These are phyloP conservation scores for Podaxis sp. DNA, from an alignment of 768 basidiomycete genomes.

Conservation along the genomic window DNA sequence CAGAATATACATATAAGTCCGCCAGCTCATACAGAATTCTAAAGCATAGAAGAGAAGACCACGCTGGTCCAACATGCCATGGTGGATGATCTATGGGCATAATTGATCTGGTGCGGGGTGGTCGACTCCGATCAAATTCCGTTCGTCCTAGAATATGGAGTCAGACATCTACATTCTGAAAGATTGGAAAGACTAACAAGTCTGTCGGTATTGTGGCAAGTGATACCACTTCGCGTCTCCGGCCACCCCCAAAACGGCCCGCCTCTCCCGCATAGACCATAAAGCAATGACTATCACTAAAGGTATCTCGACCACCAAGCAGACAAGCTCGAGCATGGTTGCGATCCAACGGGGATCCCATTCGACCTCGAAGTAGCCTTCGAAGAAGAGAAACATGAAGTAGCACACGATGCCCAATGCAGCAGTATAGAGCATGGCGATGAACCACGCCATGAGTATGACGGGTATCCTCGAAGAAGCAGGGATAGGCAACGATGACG, in stretches of 20 bases:
- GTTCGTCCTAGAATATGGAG: background rate
- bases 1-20: too few relatives aligned
- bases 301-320: background rate
- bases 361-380: background rate
- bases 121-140: background rate
- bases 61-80: too few relatives aligned
- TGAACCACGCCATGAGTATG: background rate
- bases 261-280: slow-evolving; percentile 1
- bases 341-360: background rate
- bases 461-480: background rate
- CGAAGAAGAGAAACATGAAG: background rate
- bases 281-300: background rate
- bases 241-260: background rate
- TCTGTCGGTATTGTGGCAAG: background rate
- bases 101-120: background rate
- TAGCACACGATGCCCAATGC: background rate
- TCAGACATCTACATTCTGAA: background rate
- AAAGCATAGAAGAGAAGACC: too few relatives aligned
- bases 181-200: background rate
- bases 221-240: background rate
- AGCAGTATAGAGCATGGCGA: background rate
- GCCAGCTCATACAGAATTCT: too few relatives aligned
- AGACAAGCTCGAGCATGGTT: background rate
- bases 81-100: background rate
- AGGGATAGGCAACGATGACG: background rate